These are phyloP conservation scores for Phalaenopsis aphrodite DNA, from an alignment of 106 monocot genomes.

Conservation along the genomic window DNA sequence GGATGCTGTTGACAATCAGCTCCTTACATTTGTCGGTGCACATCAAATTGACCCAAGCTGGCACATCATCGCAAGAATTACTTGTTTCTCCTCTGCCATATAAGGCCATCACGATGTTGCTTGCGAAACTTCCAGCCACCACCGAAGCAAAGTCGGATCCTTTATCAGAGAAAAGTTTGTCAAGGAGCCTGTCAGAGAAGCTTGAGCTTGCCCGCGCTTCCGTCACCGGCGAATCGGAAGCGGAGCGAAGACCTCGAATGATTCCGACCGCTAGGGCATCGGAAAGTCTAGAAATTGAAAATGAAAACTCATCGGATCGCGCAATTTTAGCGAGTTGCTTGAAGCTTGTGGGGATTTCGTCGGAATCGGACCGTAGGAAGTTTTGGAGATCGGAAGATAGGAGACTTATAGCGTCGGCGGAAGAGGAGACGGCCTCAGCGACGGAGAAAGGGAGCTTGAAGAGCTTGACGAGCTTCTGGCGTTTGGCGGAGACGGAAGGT, in stretches of 20 bases:
- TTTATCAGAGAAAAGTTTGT: slow-evolving; percentile 44
- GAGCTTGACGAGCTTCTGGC: slow-evolving; percentile 24
- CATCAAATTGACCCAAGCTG: slow-evolving; percentile 40
- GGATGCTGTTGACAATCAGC: slow-evolving; percentile 44
- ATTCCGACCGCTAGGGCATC: slow-evolving; percentile 56
- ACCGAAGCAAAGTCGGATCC: slow-evolving; percentile 51
- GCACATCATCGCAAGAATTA: background rate
- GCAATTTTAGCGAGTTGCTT: slow-evolving; percentile 57
- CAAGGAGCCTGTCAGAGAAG: slow-evolving; percentile 43
- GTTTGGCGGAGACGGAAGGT: slow-evolving; percentile 35
- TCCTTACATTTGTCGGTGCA: slow-evolving; percentile 29
- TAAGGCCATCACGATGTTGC: slow-evolving; percentile 37
- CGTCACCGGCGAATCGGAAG: background rate
- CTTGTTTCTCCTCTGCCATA: slow-evolving; percentile 9
- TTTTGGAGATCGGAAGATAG: slow-evolving; percentile 49
- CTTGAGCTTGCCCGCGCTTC: slow-evolving; percentile 1
- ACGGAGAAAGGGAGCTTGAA: slow-evolving; percentile 28
- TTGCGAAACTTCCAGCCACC: slow-evolving; percentile 60
- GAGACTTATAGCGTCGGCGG: slow-evolving; percentile 39
- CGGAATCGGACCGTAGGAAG: slow-evolving; percentile 44
- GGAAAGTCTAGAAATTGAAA: slow-evolving; percentile 35
- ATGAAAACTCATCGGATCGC: slow-evolving; percentile 41
- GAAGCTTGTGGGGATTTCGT: slow-evolving; percentile 51
- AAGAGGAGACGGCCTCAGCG: slow-evolving; percentile 32
- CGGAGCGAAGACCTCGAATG: slow-evolving; percentile 20